These are phyloP conservation scores for Pichia cephalocereana DNA, from an alignment of 805 yeast genomes.

Conservation along the genomic window DNA sequence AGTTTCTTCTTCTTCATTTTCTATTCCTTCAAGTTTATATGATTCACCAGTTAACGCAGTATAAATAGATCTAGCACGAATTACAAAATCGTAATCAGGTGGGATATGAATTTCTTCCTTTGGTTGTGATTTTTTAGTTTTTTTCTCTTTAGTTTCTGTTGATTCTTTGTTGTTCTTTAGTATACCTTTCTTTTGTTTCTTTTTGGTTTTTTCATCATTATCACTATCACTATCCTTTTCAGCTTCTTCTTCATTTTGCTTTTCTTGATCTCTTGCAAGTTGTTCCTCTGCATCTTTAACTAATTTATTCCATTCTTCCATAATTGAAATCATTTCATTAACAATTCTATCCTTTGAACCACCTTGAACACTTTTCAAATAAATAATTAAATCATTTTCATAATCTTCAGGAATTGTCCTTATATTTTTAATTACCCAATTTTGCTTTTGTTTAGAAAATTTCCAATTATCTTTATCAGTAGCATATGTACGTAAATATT, in stretches of 20 bases:
- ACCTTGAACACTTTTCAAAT: slow-evolving; percentile 59
- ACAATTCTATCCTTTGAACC: slow-evolving; percentile 53
- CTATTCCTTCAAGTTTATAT: slow-evolving; percentile 2
- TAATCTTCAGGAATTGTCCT: slow-evolving; percentile 43
- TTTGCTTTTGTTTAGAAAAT: slow-evolving; percentile 79
- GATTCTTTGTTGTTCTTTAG: not conserved
- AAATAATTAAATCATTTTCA: slow-evolving; percentile 38
- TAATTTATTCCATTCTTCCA: slow-evolving; percentile 48
- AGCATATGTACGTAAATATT: slow-evolving; percentile 49
- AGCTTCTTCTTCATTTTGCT: slow-evolving; percentile 14
- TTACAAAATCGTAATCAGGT: slow-evolving; percentile 6
- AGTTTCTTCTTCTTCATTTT: not conserved
- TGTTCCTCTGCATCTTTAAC: slow-evolving; percentile 33
- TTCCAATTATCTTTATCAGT: slow-evolving; percentile 62
- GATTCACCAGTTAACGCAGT: slow-evolving; percentile 1
- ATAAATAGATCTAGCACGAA: slow-evolving; percentile 9
- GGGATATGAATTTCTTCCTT: slow-evolving; percentile 6
- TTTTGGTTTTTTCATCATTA: not conserved
- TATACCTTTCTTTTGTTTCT: not conserved
- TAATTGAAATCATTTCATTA: slow-evolving; percentile 36
- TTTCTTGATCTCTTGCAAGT: slow-evolving; percentile 11
- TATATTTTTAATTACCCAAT: slow-evolving; percentile 68
- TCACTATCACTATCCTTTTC: not conserved
- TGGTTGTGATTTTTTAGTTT: not conserved
- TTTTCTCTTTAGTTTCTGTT: not conserved